Percentiles rank a stretch among this genome's conserved stretches.
These are phyloP conservation scores for Mucor velutinosus DNA, from an alignment of 371 early-diverging fungal species.

Conservation along the genomic window DNA sequence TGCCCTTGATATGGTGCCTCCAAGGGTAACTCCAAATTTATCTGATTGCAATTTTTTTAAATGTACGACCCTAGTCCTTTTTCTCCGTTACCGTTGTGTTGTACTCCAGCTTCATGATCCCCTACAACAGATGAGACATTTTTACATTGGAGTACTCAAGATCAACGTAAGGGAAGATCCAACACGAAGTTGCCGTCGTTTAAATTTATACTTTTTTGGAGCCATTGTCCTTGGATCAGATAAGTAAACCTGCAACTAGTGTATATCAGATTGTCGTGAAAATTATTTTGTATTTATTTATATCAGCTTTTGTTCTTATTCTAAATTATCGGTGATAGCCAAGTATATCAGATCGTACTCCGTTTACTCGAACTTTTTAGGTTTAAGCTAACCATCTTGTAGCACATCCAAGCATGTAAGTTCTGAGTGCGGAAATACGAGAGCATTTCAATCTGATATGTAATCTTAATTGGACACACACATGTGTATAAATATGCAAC, in stretches of 20 bases:
- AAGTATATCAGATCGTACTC: constrained; percentile 1
- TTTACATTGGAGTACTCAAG: not conserved
- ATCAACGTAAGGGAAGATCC: not conserved
- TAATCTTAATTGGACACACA: not conserved
- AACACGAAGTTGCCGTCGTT: not conserved
- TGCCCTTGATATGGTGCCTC: not conserved
- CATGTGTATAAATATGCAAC: not conserved
- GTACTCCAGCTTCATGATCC: constrained; percentile 1
- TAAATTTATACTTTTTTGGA: not conserved
- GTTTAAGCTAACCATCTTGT: constrained; percentile 2
- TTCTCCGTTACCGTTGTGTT: not conserved
- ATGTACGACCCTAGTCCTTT: not conserved
- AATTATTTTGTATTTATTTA: not conserved
- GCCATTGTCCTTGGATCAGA: not conserved
- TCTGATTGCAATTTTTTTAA: constrained; percentile 2
- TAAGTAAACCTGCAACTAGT: not conserved
- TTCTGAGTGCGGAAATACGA: not conserved
- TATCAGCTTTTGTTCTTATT: not conserved
- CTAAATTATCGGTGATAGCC: not conserved
- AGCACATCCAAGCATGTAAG: not conserved
- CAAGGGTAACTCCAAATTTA: not conserved
- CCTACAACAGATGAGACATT: not conserved
- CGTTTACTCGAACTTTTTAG: not conserved
- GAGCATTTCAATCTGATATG: not conserved
- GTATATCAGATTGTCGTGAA: not conserved